Evolutionary conservation across 2,329 filamentous ascomycete genomes (phyloP), one percentile per base, ranked within the genome.

Genomic region (Venturia carpophila): DNA sequence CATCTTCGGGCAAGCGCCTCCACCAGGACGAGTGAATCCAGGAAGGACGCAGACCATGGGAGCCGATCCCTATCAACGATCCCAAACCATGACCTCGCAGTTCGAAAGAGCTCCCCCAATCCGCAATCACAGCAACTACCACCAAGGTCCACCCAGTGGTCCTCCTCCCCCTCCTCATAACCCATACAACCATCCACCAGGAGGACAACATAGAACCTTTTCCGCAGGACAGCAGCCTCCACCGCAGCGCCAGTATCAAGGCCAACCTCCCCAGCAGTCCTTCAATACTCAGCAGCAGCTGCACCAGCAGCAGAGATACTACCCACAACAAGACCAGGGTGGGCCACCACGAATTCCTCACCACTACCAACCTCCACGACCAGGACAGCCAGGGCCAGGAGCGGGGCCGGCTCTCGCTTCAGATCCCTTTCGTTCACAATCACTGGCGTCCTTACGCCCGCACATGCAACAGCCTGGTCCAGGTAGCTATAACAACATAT

Each of bases 51-150:
- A 58, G 52, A 58, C 52, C 7, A 58, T 58, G 52, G 52, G 52
- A 58, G 52, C 27, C 7, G 52, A 58, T 52, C 47, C 47, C 52
- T 58, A 58, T 37, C 52, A 58, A 58, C 27, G 94, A 75, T 95
- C 92, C 66, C 92, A 97, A 73, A 97, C 93, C 34, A 97, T 97
- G 92, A 94, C 88, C 68, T 92, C 90, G 65, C 87, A 91, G 69
- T 58, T n/a, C 7, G 27, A 37, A 43, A 47, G 34, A 65, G 64
- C 62, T 67, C 69, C 41, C 67, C 69, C 65, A 71, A 71, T 65
- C 71, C 62, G 52, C 60, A 37, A 58, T 37, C 52, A 58, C 17
- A 37, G 30, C 52, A 58, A 63, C 60, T 60, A 66, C 34, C 60
- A 41, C 21, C 60, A 42, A 42, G 47, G 45, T 37, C 61, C 61